These are phyloP conservation scores for Phytophthora litchii DNA, from an alignment of 352 stramenopile species.

Conservation along the genomic window DNA sequence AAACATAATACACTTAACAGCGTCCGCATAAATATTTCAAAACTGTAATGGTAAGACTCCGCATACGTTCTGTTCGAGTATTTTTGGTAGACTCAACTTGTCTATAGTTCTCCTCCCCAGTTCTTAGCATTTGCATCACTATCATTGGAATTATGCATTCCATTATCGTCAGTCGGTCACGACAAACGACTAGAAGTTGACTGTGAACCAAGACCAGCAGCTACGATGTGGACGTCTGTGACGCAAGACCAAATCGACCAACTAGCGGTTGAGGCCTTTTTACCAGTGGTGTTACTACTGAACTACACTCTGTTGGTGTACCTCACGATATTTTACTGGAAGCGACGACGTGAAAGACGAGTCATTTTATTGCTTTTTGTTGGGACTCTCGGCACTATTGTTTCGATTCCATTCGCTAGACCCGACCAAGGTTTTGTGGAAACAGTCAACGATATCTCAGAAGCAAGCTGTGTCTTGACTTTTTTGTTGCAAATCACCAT, in stretches of 20 bases:
- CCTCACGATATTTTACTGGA: conserved; percentile 38
- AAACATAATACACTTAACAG: too few relatives aligned
- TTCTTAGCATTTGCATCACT: background rate
- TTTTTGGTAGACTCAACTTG: background rate
- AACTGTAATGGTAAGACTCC: too few relatives aligned
- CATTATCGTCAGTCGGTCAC: background rate
- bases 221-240: conserved; percentile 24
- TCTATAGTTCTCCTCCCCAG: background rate
- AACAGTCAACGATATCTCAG: conserved; percentile 42
- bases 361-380: conserved; percentile 28
- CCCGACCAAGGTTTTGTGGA: conserved; percentile 25
- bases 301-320: conserved; percentile 55
- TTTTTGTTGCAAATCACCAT: conserved; percentile 55
- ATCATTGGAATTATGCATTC: background rate
- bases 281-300: conserved; percentile 45
- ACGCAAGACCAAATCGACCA: conserved; percentile 30
- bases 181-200: background rate
- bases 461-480: conserved; percentile 39
- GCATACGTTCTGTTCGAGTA: too few relatives aligned
- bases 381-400: conserved; percentile 27
- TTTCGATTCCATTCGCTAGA: conserved; percentile 34
- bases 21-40: too few relatives aligned
- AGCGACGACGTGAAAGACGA: conserved; percentile 17
- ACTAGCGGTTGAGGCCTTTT: conserved; percentile 21
- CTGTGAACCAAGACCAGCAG: background rate